Percentiles rank a stretch among this genome's conserved stretches.
These are phyloP conservation scores for Auriculariales sp. DNA, from an alignment of 768 basidiomycete genomes.

Conservation along the genomic window DNA sequence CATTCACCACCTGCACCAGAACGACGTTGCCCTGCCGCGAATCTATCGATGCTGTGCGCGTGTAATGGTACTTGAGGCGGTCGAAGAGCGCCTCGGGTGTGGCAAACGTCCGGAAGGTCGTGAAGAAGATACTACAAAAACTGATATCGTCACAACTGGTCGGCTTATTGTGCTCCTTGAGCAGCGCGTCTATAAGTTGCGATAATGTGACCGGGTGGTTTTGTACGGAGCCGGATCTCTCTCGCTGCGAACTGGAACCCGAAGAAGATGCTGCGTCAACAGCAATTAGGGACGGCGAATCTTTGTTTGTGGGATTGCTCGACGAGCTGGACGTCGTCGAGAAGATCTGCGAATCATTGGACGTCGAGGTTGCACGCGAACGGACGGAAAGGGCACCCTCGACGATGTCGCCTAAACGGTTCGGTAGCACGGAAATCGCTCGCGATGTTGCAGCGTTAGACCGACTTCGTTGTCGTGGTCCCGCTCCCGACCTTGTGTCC, in stretches of 20 bases:
- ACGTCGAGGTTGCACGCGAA: too few species aligned
- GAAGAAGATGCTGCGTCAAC: too few species aligned
- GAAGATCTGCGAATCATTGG: too few species aligned
- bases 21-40: neutral
- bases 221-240: too few species aligned
- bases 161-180: conserved; percentile 15
- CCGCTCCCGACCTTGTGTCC: neutral
- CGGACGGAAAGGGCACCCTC: too few species aligned
- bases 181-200: conserved; percentile 59
- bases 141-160: conserved; percentile 12
- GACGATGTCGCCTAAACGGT: too few species aligned
- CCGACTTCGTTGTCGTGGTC: conserved; percentile 15
- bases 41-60: conserved; percentile 25
- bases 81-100: conserved; percentile 55
- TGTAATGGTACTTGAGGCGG: conserved; percentile 47
- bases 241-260: too few species aligned
- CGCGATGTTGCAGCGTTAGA: conserved; percentile 39
- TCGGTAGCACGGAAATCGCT: conserved; percentile 46
- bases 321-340: too few species aligned
- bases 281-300: too few species aligned
- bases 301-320: too few species aligned
- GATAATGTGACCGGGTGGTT: conserved; percentile 53
- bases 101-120: conserved; percentile 72
- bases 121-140: conserved; percentile 53
- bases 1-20: conserved; percentile 2